Evolutionary conservation across 2,329 filamentous ascomycete genomes (phyloP), one percentile per base, ranked within the genome.

Genomic region (Sphaerulina musiva): DNA sequence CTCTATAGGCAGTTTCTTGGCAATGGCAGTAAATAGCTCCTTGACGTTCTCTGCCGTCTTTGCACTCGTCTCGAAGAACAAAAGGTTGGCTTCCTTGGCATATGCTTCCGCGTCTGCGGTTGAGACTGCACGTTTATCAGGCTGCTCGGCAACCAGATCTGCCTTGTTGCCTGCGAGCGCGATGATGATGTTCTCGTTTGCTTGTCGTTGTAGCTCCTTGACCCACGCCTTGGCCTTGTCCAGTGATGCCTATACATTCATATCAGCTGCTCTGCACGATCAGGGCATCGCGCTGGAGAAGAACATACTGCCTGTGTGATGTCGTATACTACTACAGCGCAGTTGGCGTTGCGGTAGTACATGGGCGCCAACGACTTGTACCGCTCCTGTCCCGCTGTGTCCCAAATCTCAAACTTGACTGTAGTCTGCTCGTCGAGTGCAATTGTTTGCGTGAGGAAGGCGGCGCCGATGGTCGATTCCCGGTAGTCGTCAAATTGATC

Each of bases 191-290:
- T 97, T 97, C 75, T 98, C 93, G 78, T 97, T 98, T 59, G 95
- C 93, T 76, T 98, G 93, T 70, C 93, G 86, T 74, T 98, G 93
- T 52, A 98, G 84, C 72, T 98, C 93, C 77, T 97, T 97, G 56
- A 98, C 92, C 93, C 93, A 98, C 43, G 91, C 87, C 75, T 98
- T 98, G 65, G 95, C 95, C 79, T 98, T 98, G 75, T 98, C 95
- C 68, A 98, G 80, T 46, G 93, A 98, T 62, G 91, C 83, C 93
- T 98, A 63, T 47, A 9, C 6, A 11, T 57, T 46, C 14, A 44
- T 34, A 52, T 74, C 57, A 61, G 59, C 47, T 14, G 11, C 23
- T 34, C 12, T 46, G 39, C 54, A 29, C 26, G 6, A 29, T 29
- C 26, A 29, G 52, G 48, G 34, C 14, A 39, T 38, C 12, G 39